Base-by-base conservation (phyloP, 805 yeast species). In the Candida ulmi region DNA sequence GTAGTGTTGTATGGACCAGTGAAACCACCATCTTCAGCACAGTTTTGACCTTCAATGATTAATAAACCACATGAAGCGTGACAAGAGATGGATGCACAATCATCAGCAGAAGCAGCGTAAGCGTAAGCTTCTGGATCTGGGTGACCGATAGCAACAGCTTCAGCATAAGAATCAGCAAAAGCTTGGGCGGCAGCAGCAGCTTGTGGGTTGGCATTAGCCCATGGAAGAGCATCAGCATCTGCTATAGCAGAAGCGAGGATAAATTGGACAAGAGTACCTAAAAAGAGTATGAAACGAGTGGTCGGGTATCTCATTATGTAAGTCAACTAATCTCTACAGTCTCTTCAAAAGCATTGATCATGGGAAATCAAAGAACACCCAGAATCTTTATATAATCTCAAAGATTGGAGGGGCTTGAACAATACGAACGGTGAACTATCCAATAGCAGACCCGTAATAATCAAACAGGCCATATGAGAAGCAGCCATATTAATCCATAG, bases 11-110 rank as follows among this genome's bases (percentile, higher is more conserved):
- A 39, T 6, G 57, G 51, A 13, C 54, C 51, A n/a, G 13, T 30
- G 17, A 17, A 31, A 38, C 42, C 47, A 4, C 30, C 13, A 11
- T 30, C 40, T 38, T 19, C 27, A 30, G 57, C 45, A 43, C 64
- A 61, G 9, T 38, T 35, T 28, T 49, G 39, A 16, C 62, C 65
- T 17, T 55, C 58, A 17, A 53, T 33, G 31, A 60, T 58, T 32
- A 60, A 46, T 36, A 51, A 47, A 43, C 65, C 66, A 56, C 66
- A 61, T 17, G 44, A 32, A 36, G 55, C 43, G 39, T 61, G 65
- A 38, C 66, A 61, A 1, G 39, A 44, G 30, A 53, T 45, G 23
- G 54, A 17, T n/a, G 63, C 65, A 39, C 45, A 46, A 28, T 46
- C 46, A 29, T 41, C 48, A 9, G 46, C 58, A 15, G 47, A 40